Percentiles rank a stretch among this genome's conserved stretches.
Evolutionary conservation across 2,329 filamentous ascomycete species (phyloP).

Genomic region (Calonectria crousiana): DNA sequence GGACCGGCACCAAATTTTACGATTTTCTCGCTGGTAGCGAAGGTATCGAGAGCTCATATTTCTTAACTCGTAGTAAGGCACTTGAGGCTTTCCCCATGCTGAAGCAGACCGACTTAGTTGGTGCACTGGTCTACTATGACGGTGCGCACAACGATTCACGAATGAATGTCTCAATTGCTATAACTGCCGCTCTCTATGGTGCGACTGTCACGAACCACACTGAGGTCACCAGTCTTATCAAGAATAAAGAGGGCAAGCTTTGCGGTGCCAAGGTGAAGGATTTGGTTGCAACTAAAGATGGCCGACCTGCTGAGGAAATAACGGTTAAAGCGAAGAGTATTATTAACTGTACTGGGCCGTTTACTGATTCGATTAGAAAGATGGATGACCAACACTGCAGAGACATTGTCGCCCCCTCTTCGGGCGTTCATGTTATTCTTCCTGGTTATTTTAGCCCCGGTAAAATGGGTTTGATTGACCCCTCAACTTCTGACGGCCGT

Average conservation of each 20-base stretch:
- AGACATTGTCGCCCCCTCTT: conserved; percentile 87
- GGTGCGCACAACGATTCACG: conserved; percentile 92
- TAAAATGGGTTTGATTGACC: conserved; percentile 90
- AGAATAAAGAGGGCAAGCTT: conserved; percentile 78
- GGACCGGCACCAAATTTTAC: conserved; percentile 84
- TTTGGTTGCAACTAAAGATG: conserved; percentile 74
- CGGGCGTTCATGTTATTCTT: conserved; percentile 87
- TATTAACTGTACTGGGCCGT: conserved; percentile 91
- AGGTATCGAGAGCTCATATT: conserved; percentile 91
- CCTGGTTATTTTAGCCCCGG: conserved; percentile 88
- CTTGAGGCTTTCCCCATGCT: conserved; percentile 91
- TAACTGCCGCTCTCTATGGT: conserved; percentile 90
- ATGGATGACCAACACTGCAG: conserved; percentile 80
- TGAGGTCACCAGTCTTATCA: conserved; percentile 82
- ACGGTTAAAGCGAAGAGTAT: conserved; percentile 82
- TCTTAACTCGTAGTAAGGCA: conserved; percentile 87
- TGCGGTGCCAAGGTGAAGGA: conserved; percentile 82
- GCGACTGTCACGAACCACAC: conserved; percentile 86
- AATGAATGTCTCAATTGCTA: conserved; percentile 90
- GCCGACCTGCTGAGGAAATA: conserved; percentile 70
- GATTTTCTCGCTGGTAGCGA: conserved; percentile 88
- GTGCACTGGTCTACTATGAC: conserved; percentile 91
- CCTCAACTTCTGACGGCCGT: conserved; percentile 86
- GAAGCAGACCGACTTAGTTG: conserved; percentile 81
- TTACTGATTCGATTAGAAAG: conserved; percentile 87